phyloP scores from a whole-genome alignment of 768 basidiomycete species.

The Boletus rex-veris region DNA sequence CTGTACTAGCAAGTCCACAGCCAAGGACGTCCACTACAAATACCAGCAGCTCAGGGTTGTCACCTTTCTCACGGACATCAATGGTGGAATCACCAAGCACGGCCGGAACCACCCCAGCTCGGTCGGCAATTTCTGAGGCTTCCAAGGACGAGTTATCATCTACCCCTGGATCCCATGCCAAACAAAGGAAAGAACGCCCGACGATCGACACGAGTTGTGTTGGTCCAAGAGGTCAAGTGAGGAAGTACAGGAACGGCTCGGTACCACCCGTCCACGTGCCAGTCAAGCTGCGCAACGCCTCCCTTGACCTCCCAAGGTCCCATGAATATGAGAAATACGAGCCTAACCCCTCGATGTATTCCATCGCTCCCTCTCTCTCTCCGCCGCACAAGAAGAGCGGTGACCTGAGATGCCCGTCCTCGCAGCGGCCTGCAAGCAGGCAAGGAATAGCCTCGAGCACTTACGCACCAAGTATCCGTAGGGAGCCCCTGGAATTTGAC shows the following conservation, averaged over 20 bases:
- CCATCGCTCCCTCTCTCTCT: constrained; percentile 29
- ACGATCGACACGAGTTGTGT: constrained; percentile 33
- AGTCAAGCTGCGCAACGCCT: constrained; percentile 28
- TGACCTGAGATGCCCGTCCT: constrained; percentile 20
- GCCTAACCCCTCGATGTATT: constrained; percentile 29
- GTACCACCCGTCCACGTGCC: constrained; percentile 31
- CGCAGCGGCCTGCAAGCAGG: constrained; percentile 26
- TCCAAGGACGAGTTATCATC: constrained; percentile 10
- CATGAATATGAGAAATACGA: constrained; percentile 25
- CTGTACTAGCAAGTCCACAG: constrained; percentile 20
- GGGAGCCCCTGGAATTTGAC: constrained; percentile 29
- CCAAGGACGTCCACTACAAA: constrained; percentile 25
- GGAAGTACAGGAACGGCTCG: constrained; percentile 30
- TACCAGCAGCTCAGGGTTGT: constrained; percentile 24
- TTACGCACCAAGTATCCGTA: constrained; percentile 28
- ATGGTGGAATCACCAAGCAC: constrained; percentile 26
- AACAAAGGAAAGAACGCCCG: constrained; percentile 28
- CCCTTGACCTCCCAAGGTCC: constrained; percentile 28
- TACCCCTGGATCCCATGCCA: constrained; percentile 16
- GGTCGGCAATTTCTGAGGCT: constrained; percentile 19
- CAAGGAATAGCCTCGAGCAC: constrained; percentile 21
- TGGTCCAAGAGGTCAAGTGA: constrained; percentile 30
- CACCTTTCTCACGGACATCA: constrained; percentile 29
- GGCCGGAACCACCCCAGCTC: constrained; percentile 26
- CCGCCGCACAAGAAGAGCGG: constrained; percentile 23